Conservation (phyloP, 176 grass and related monocot genomes). For the Phyllostachys edulis region DNA sequence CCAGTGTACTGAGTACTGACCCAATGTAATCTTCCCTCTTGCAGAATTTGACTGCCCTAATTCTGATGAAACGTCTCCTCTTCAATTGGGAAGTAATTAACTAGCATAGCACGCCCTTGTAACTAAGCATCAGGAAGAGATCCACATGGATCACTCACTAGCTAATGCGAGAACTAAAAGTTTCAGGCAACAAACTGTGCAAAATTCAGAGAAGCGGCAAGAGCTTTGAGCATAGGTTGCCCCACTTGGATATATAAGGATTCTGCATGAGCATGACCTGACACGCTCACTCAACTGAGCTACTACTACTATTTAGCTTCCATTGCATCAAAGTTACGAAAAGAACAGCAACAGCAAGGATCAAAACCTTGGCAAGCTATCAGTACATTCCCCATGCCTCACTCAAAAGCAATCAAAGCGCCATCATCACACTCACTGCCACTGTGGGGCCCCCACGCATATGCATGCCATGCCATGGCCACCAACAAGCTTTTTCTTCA, state of each 20-base stretch:
- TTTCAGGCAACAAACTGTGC: background rate
- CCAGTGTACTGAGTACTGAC: background rate
- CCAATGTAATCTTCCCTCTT: background rate
- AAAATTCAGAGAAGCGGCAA: background rate
- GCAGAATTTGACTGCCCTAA: background rate
- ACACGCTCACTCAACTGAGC: background rate
- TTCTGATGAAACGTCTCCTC: background rate
- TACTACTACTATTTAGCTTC: background rate
- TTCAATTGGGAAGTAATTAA: background rate
- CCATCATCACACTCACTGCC: constrained; percentile 3
- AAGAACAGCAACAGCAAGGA: constrained; percentile 16
- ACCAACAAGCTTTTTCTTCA: background rate
- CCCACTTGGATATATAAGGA: background rate
- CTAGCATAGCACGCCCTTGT: background rate
- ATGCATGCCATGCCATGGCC: background rate
- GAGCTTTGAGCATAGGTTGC: background rate
- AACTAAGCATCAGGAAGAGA: background rate
- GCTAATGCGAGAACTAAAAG: background rate
- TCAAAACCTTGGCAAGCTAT: constrained; percentile 28
- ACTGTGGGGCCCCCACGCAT: background rate
- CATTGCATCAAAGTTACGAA: constrained; percentile 33
- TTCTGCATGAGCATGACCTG: constrained; percentile 7
- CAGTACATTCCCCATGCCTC: constrained; percentile 39
- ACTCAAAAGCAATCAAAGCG: constrained; percentile 43
- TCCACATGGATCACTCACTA: background rate